These are phyloP conservation scores for Saccharomycopsis oosterbeekiorum DNA, from an alignment of 805 yeast species.

Conservation along the genomic window DNA sequence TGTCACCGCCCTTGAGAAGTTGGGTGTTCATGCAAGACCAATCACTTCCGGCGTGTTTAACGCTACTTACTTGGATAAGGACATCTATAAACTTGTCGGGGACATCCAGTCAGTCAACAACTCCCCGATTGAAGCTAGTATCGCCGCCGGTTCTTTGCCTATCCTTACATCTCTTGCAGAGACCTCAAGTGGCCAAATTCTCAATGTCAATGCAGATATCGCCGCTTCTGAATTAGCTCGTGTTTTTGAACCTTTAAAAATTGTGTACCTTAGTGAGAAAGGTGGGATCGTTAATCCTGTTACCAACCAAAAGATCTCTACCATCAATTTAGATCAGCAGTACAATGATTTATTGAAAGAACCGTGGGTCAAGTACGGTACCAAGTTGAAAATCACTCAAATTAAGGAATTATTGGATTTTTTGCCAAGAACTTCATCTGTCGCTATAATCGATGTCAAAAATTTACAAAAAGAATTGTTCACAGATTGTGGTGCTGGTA, in stretches of 20 bases:
- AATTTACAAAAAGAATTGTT: slow-evolving; percentile 95
- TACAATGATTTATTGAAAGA: slow-evolving; percentile 84
- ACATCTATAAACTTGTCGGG: slow-evolving; percentile 89
- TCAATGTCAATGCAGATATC: slow-evolving; percentile 96
- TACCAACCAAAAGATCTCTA: slow-evolving; percentile 81
- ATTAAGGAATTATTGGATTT: slow-evolving; percentile 89
- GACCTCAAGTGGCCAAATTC: slow-evolving; percentile 91
- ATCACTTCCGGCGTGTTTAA: slow-evolving; percentile 95
- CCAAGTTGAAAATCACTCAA: slow-evolving; percentile 93
- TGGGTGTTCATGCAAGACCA: slow-evolving; percentile 98
- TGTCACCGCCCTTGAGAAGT: slow-evolving; percentile 89
- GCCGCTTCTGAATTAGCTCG: slow-evolving; percentile 98
- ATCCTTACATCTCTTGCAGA: slow-evolving; percentile 95
- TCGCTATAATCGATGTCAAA: slow-evolving; percentile 90
- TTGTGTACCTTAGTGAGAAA: slow-evolving; percentile 92
- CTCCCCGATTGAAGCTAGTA: slow-evolving; percentile 85
- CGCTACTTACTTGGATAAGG: slow-evolving; percentile 85
- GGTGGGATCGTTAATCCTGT: slow-evolving; percentile 94
- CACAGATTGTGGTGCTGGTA: slow-evolving; percentile 99
- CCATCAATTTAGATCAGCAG: slow-evolving; percentile 92
- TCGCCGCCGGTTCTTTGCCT: slow-evolving; percentile 93
- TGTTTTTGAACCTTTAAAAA: slow-evolving; percentile 92
- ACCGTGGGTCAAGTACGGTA: slow-evolving; percentile 98
- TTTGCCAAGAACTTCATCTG: slow-evolving; percentile 94
- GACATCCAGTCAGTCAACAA: slow-evolving; percentile 79